Base-by-base conservation (phyloP, 495 filamentous ascomycete species). In the Podospora australis region DNA sequence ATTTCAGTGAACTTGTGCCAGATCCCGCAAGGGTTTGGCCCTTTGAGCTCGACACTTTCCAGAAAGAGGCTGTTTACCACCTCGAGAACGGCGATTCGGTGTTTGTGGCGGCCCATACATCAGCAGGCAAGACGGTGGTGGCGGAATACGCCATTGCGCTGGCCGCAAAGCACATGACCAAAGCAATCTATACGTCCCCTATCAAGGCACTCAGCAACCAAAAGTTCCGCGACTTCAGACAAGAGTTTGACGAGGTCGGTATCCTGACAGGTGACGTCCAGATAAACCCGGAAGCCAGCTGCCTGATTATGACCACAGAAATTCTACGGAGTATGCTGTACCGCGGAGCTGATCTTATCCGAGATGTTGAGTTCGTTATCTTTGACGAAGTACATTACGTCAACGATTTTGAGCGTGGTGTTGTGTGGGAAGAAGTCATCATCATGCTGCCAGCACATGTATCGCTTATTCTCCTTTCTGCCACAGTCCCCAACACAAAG, bases 381-480 rank as follows among this genome's bases (percentile, higher is more conserved):
- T 98, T 98, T 56, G 92, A 98, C 59, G 92, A 98, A 63, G 92
- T 98, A 3, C 92, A 98, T 66, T 98, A 98, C 64, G 92, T 98
- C 39, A 98, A 98, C 57, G 92, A 98, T 59, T 75, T 82, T n/a
- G 92, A 98, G 71, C 79, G 92, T 63, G 92, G 92, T 53, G 92
- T 98, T 0, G 92, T 98, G 6, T 98, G 92, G 92, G 92, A 98
- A 68, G 92, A 98, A 65, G 92, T 98, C 51, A 98, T 98, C 60
- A 98, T 98, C 60, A 97, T 98, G 94, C 79, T 97, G 39, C 92
- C 92, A 3, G 90, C 90, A 58, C 92, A 97, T 70, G 88, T 97
- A 38, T 92, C 94, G 2, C 71, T 98, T 29, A 97, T 98, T 52
- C 73, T 96, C 9, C 79, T 98, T 2, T 97, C 94, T 5, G 92